phyloP scores from a whole-genome alignment of 1,284 basidiomycete genomes.

The Ceratobasidium sp. region DNA sequence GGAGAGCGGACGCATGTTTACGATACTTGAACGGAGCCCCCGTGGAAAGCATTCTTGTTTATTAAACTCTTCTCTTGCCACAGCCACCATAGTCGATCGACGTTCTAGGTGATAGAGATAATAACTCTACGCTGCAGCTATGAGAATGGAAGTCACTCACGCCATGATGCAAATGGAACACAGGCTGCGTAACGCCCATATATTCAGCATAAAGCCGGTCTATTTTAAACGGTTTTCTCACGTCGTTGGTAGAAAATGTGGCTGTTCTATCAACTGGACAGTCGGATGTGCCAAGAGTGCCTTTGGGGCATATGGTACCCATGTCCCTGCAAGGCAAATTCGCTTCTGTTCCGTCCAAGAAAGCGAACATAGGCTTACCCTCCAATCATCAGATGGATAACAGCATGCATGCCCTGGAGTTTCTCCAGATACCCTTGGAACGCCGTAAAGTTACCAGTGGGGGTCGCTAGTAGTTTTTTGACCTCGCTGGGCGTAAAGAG shows the following conservation, averaged over 20 bases:
- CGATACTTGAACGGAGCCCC: conserved; percentile 9
- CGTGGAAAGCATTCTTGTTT: conserved; percentile 3
- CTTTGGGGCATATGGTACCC: conserved; percentile 2
- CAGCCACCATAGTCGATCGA: conserved; percentile 28
- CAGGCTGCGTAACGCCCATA: not conserved
- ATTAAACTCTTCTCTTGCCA: conserved; percentile 14
- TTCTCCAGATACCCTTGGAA: conserved; percentile 21
- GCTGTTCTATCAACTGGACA: conserved; percentile 6
- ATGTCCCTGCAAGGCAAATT: not conserved
- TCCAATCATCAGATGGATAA: conserved; percentile 7
- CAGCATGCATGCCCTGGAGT: conserved; percentile 9
- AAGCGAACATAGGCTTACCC: conserved; percentile 7
- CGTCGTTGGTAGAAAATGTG: conserved; percentile 22
- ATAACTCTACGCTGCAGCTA: not conserved
- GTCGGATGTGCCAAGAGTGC: not conserved
- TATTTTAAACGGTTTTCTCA: not conserved
- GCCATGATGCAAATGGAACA: conserved; percentile 29
- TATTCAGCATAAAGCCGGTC: not conserved
- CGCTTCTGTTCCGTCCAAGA: not conserved
- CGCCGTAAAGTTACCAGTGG: not conserved
- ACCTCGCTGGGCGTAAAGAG: conserved; percentile 1
- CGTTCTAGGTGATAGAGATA: conserved; percentile 1
- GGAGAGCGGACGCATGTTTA: not conserved
- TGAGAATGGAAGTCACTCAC: not conserved
- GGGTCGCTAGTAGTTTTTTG: not conserved